A percentile compares a stretch with the other conserved stretches of the same genome.
phyloP scores from a whole-genome alignment of 1,139 yeast species.

The Candida neerlandica region DNA sequence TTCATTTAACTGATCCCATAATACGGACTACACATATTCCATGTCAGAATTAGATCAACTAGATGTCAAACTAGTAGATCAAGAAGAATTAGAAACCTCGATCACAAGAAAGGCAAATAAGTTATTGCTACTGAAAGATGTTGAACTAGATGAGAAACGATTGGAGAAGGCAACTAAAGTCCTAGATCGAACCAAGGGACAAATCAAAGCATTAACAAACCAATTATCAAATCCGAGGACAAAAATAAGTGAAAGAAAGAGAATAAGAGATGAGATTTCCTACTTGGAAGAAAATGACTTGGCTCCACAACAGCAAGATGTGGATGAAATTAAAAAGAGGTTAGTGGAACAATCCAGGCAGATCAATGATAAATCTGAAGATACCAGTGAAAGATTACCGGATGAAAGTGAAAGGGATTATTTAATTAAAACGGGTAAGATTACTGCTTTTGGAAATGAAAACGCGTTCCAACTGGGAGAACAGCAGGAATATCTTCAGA shows the following conservation, averaged over 20 bases:
- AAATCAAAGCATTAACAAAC: slow-evolving; percentile 48
- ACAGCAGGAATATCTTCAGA: slow-evolving; percentile 12
- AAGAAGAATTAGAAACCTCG: slow-evolving; percentile 68
- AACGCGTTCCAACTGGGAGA: slow-evolving; percentile 49
- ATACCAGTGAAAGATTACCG: slow-evolving; percentile 39
- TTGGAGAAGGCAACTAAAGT: slow-evolving; percentile 63
- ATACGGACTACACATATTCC: background rate
- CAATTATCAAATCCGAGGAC: slow-evolving; percentile 56
- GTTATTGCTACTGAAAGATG: slow-evolving; percentile 60
- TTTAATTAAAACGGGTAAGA: slow-evolving; percentile 84
- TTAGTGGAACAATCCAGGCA: slow-evolving; percentile 30
- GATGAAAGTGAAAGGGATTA: slow-evolving; percentile 81
- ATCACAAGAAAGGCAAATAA: slow-evolving; percentile 73
- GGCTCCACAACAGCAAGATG: slow-evolving; percentile 55
- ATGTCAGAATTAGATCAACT: slow-evolving; percentile 8
- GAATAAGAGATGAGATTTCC: slow-evolving; percentile 55
- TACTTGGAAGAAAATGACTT: slow-evolving; percentile 56
- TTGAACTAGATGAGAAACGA: slow-evolving; percentile 74
- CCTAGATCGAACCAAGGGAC: slow-evolving; percentile 43
- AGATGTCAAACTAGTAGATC: slow-evolving; percentile 62
- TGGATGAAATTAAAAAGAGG: slow-evolving; percentile 65
- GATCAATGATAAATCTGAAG: slow-evolving; percentile 9
- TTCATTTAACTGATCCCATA: background rate
- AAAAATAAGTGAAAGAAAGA: slow-evolving; percentile 66
- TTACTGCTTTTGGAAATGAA: slow-evolving; percentile 88